Conservation (phyloP, 345 rosid species). For the Triadica sebifera region DNA sequence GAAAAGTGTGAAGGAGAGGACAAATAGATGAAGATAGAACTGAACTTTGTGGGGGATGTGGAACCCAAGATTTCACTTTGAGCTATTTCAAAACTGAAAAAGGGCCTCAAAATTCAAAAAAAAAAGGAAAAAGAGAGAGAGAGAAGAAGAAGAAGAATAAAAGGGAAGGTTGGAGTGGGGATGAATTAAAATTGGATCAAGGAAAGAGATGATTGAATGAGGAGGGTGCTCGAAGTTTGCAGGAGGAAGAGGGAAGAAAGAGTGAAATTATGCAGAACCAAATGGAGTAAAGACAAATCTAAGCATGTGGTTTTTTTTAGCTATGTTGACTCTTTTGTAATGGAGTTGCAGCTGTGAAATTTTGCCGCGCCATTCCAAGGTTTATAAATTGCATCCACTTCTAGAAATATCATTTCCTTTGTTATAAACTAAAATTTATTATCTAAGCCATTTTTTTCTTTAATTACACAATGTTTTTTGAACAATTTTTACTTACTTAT, state of each 20-base stretch:
- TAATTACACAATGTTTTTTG: no score
- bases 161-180: background rate
- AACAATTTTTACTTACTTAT: no score
- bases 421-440: no score
- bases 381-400: no score
- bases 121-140: no score
- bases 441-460: no score
- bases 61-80: slow-evolving; percentile 26
- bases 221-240: background rate
- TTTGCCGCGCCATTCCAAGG: no score
- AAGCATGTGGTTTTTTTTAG: slow-evolving; percentile 18
- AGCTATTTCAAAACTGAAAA: background rate
- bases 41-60: slow-evolving; percentile 30
- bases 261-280: slow-evolving; percentile 3
- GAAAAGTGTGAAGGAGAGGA: slow-evolving; percentile 14
- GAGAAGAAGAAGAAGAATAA: background rate
- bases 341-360: no score
- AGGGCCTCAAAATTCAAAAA: background rate
- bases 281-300: slow-evolving; percentile 23
- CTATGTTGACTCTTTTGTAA: background rate
- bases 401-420: no score
- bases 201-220: background rate
- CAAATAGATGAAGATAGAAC: slow-evolving; percentile 33
- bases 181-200: no score
- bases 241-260: background rate